These are phyloP conservation scores for Tetrahymena thermophila DNA, from an alignment of 73 alveolate genomes.

Conservation along the genomic window DNA sequence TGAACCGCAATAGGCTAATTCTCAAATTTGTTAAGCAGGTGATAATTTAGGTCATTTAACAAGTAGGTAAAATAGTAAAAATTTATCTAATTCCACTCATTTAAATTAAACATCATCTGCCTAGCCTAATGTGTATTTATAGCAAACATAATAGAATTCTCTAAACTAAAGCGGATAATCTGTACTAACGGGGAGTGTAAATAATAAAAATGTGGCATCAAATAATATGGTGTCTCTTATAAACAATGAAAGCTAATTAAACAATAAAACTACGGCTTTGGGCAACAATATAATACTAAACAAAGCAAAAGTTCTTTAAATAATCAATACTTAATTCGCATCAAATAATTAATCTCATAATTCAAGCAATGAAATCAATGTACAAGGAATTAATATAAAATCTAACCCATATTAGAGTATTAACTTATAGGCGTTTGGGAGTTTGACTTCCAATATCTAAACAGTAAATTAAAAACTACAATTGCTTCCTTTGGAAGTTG, in stretches of 20 bases:
- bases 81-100: background rate
- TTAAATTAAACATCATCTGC: background rate
- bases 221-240: background rate
- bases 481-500: background rate
- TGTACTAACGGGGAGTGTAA: background rate
- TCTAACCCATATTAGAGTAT: background rate
- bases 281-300: background rate
- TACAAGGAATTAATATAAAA: background rate
- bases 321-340: background rate
- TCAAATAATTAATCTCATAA: background rate
- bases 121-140: background rate
- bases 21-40: background rate
- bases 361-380: background rate
- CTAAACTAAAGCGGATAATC: background rate
- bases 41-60: background rate
- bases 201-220: background rate
- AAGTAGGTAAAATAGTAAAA: background rate
- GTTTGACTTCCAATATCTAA: background rate
- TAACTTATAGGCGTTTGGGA: background rate
- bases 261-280: background rate
- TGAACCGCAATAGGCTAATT: background rate
- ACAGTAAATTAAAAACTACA: background rate
- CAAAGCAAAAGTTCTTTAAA: background rate
- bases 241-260: background rate
- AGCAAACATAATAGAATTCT: background rate